phyloP scores from a whole-genome alignment of 2,329 filamentous ascomycete genomes.

The Pseudocercospora pini-densiflorae region DNA sequence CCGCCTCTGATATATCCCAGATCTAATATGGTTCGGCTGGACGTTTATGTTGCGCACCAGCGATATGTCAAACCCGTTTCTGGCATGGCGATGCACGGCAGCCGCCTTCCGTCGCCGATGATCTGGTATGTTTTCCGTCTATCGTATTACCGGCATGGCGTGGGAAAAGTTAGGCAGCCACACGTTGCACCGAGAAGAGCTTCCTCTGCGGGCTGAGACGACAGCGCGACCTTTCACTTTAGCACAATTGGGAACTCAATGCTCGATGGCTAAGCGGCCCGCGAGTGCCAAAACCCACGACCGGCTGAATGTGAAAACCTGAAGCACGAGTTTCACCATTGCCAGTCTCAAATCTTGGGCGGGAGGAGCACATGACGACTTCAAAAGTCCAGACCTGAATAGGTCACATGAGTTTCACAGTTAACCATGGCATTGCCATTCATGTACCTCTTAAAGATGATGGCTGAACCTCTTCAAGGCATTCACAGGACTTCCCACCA shows the following conservation, averaged over 20 bases:
- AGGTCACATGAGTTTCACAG: neutral
- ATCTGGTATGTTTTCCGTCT: neutral
- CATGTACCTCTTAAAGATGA: neutral
- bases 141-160: neutral
- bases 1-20: neutral
- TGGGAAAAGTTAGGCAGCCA: neutral
- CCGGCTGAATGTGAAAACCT: neutral
- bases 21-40: neutral
- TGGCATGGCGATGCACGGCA: conserved; percentile 1
- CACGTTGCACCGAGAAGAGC: neutral
- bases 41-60: neutral
- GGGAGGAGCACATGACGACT: neutral
- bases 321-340: neutral
- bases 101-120: neutral
- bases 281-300: neutral
- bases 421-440: neutral
- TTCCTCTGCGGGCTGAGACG: neutral
- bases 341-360: neutral
- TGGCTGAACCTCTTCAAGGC: conserved; percentile 23
- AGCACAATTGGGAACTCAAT: neutral
- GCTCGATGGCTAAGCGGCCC: neutral
- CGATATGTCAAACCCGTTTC: neutral
- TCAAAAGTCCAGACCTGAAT: neutral
- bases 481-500: conserved; percentile 40
- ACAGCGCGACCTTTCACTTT: neutral